Base-by-base conservation (phyloP, 75 land plant species). In the Larix kaempferi region DNA sequence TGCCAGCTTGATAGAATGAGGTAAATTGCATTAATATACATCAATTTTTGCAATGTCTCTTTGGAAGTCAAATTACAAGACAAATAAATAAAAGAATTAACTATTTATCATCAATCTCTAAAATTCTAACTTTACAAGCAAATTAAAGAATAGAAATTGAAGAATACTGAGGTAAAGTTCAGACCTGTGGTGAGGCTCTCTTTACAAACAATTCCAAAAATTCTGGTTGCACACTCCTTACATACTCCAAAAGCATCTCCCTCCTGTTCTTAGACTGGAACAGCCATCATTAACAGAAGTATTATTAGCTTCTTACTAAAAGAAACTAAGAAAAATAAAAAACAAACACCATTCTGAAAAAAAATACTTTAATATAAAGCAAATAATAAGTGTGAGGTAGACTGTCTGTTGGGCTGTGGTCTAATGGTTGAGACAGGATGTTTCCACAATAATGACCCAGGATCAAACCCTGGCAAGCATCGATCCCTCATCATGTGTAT, bases 241-340 rank as follows among this genome's bases (percentile, higher is more conserved):
- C 99, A 85, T 94, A 96, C 76, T 96, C 97, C 84, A 94, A 79
- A 33, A 94, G 89, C 86, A 94, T 90, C 2, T 96, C 99, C 72
- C 89, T 91, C 77, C 94, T 82, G 78, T 74, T 88, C 73, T 89
- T 90, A 25, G 89, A 89, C 96, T 93, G 89, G 73, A 69, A 69
- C 49, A 69, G 73, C 26, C 69, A 65, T 65, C 35, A n/a, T 23
- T 39, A 69, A 69, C 73, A 37, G 11, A 41, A 67, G 21, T 19
- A 39, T 37, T 19, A 37, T 67, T 35, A 64, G 15, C 17, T 64
- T 35, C 27, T 65, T 33, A 19, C 41, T 17, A 29, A 3, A 65
- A 65, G 26, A 65, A 6, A 17, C 17, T 21, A 35, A 19, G 35
- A 35, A 65, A 22, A 65, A 65, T 13, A 37, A 65, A n/a, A 7